Evolutionary conservation across 2,329 filamentous ascomycete species (phyloP).

Genomic region (Massarina eburnea): DNA sequence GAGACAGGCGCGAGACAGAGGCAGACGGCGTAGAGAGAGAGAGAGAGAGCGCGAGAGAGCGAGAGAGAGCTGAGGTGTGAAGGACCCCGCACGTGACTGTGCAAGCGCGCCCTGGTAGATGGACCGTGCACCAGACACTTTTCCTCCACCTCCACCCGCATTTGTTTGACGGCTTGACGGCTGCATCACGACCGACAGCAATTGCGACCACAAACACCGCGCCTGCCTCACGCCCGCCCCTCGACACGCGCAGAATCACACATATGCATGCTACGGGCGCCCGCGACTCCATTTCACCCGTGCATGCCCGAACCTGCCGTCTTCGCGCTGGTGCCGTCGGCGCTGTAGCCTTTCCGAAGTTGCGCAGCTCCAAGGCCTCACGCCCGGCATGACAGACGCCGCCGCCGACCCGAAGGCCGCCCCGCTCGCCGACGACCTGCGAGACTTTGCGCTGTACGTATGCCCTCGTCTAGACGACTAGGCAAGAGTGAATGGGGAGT

Average conservation of each 20-base stretch:
- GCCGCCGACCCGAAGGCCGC: conserved; percentile 33
- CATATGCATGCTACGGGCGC: too few species aligned
- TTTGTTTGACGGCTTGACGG: background rate
- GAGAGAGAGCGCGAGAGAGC: too few species aligned
- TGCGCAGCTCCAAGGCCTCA: conserved; percentile 2
- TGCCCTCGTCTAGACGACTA: background rate
- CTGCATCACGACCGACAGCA: background rate
- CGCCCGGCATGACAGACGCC: conserved; percentile 31
- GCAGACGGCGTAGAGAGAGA: background rate
- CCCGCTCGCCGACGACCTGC: conserved; percentile 37
- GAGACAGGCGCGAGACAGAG: background rate
- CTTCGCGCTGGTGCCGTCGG: conserved; percentile 7
- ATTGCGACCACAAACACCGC: background rate
- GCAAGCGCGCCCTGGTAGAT: background rate
- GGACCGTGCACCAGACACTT: background rate
- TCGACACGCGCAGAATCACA: background rate
- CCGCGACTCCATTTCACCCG: background rate
- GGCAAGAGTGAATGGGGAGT: background rate
- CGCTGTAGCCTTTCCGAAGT: conserved; percentile 28
- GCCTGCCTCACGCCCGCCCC: background rate
- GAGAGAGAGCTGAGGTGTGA: background rate
- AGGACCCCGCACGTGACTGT: background rate
- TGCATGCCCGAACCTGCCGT: background rate
- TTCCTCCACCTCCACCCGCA: background rate
- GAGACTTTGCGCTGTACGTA: conserved; percentile 34